Conservation (phyloP, 2,329 filamentous ascomycete genomes). For the Claviceps digitariae region DNA sequence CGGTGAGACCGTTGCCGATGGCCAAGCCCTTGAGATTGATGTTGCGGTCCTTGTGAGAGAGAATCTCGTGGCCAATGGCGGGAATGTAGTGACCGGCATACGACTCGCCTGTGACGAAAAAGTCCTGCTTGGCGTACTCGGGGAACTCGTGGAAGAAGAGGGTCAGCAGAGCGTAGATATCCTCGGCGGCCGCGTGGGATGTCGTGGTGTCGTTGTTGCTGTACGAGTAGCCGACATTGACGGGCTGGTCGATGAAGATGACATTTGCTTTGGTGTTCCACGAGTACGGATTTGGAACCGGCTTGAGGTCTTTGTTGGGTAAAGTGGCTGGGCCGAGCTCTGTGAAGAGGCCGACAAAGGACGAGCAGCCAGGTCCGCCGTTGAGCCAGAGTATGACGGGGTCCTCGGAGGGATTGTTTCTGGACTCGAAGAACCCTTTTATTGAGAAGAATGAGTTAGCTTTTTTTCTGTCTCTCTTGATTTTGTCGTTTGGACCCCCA, state of each 20-base stretch:
- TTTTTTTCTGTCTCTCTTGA: neutral
- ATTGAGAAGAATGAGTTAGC: neutral
- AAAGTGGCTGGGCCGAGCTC: conserved; percentile 75
- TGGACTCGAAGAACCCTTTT: conserved; percentile 42
- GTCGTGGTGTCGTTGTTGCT: conserved; percentile 70
- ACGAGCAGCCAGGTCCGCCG: conserved; percentile 21
- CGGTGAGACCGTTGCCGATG: conserved; percentile 92
- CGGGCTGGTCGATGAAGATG: conserved; percentile 56
- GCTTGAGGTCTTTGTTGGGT: conserved; percentile 14
- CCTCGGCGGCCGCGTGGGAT: conserved; percentile 90
- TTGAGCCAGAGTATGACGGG: conserved; percentile 43
- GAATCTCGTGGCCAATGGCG: conserved; percentile 78
- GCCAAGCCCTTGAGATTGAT: conserved; percentile 93
- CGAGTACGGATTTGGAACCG: conserved; percentile 41
- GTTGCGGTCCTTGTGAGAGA: conserved; percentile 87
- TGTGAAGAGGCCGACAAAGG: conserved; percentile 33
- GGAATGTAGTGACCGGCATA: conserved; percentile 95
- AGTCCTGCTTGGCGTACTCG: conserved; percentile 82
- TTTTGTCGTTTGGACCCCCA: too few species aligned
- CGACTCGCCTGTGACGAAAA: conserved; percentile 94
- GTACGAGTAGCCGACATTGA: conserved; percentile 21
- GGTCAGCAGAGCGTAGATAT: conserved; percentile 87
- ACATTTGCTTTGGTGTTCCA: conserved; percentile 53
- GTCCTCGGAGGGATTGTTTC: conserved; percentile 22
- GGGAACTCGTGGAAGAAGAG: conserved; percentile 99